Evolutionary conservation across 768 basidiomycete species (phyloP).

Genomic region (Mycena vulgaris): DNA sequence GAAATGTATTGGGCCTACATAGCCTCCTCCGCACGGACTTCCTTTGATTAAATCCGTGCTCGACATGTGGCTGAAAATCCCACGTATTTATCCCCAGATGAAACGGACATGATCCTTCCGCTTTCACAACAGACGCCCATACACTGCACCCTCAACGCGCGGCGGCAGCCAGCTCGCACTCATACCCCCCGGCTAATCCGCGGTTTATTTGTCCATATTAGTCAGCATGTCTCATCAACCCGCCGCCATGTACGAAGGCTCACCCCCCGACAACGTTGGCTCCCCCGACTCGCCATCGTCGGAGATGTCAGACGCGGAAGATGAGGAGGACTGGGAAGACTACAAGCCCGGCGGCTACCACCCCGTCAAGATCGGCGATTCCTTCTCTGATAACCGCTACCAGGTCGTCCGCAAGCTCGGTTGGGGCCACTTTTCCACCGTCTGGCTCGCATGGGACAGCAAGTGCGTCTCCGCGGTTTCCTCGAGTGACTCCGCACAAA

Average conservation of each 20-base stretch:
- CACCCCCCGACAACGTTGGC: constrained; percentile 28
- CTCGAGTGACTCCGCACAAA: constrained; percentile 19
- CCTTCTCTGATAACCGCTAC: constrained; percentile 91
- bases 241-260: constrained; percentile 21
- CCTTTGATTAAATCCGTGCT: too few species aligned
- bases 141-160: neutral
- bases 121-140: constrained; percentile 15
- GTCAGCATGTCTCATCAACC: constrained; percentile 37
- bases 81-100: neutral
- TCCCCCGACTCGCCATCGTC: constrained; percentile 31
- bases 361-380: constrained; percentile 95
- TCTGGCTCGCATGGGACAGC: constrained; percentile 89
- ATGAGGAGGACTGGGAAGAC: constrained; percentile 96
- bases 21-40: too few species aligned
- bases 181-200: neutral
- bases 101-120: constrained; percentile 22
- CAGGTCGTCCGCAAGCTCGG: constrained; percentile 95
- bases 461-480: constrained; percentile 70
- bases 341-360: constrained; percentile 87
- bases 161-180: too few species aligned
- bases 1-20: too few species aligned
- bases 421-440: constrained; percentile 95
- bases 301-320: constrained; percentile 60
- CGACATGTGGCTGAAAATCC: neutral
- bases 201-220: constrained; percentile 25